phyloP scores from a whole-genome alignment of 2,329 filamentous ascomycete species.

The Colletotrichum phormii region DNA sequence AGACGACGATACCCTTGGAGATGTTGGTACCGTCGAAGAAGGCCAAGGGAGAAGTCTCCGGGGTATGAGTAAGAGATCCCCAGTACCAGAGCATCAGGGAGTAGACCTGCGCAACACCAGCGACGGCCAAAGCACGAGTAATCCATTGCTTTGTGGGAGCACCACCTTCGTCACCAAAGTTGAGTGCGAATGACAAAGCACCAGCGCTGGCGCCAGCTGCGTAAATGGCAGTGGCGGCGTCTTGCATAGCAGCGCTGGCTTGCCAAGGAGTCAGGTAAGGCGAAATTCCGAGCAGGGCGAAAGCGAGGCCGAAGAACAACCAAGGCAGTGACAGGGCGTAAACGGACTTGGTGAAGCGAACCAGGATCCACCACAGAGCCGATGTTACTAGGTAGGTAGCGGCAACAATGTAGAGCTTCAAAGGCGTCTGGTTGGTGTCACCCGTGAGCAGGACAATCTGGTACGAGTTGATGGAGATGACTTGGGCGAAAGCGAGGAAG shows the following conservation, averaged over 20 bases:
- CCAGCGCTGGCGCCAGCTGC: constrained; percentile 72
- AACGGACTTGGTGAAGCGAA: constrained; percentile 67
- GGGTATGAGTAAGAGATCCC: constrained; percentile 52
- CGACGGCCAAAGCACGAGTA: constrained; percentile 74
- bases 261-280: constrained; percentile 59
- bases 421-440: constrained; percentile 68
- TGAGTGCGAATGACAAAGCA: constrained; percentile 74
- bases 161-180: constrained; percentile 74
- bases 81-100: constrained; percentile 75
- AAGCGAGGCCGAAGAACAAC: constrained; percentile 71
- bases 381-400: constrained; percentile 69
- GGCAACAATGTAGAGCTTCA: constrained; percentile 70
- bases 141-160: constrained; percentile 73
- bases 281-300: constrained; percentile 71
- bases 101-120: constrained; percentile 76
- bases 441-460: constrained; percentile 76
- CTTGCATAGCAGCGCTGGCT: constrained; percentile 62
- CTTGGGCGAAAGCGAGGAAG: constrained; percentile 70
- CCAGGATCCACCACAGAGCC: constrained; percentile 72
- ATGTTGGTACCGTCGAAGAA: constrained; percentile 47
- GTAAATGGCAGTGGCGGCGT: constrained; percentile 71
- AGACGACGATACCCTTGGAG: constrained; percentile 56
- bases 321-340: constrained; percentile 71
- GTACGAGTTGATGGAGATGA: constrained; percentile 75
- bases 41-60: constrained; percentile 29